A percentile compares a stretch with the other conserved stretches of the same genome.
These are phyloP conservation scores for Cordyceps fumosorosea DNA, from an alignment of 2,329 filamentous ascomycete species.

Conservation along the genomic window DNA sequence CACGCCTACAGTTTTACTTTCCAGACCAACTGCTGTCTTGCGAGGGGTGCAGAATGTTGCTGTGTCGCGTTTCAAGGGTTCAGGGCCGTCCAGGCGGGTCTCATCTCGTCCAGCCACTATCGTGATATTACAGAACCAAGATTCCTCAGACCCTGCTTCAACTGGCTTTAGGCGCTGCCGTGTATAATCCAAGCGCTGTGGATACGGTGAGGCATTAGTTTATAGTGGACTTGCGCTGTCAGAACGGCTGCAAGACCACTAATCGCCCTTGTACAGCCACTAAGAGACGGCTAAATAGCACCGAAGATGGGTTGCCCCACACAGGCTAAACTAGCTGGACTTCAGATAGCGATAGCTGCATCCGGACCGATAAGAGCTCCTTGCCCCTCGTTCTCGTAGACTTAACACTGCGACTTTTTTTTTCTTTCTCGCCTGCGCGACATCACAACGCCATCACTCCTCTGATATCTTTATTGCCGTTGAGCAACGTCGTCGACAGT, in stretches of 20 bases:
- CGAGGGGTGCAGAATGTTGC: too few species aligned
- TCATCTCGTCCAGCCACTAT: not conserved
- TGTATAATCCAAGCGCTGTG: not conserved
- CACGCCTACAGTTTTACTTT: too few species aligned
- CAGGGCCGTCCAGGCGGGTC: not conserved
- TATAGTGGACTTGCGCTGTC: not conserved
- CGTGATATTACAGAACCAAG: too few species aligned
- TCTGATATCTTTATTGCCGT: not conserved
- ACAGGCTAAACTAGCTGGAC: not conserved
- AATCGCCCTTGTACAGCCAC: not conserved
- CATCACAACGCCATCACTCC: not conserved
- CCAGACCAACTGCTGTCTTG: too few species aligned
- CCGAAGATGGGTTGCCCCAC: not conserved
- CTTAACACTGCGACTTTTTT: not conserved
- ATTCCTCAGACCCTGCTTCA: too few species aligned
- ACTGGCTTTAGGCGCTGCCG: not conserved
- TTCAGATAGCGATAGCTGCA: constrained; percentile 8
- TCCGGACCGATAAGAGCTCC: constrained; percentile 11
- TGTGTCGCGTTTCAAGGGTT: too few species aligned
- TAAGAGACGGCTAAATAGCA: not conserved
- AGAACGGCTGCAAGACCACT: not conserved
- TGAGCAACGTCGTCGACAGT: not conserved
- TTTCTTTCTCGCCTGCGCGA: not conserved
- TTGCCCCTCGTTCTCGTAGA: not conserved
- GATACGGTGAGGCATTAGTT: constrained; percentile 10